Base-by-base conservation (phyloP, 2,329 filamentous ascomycete species). In the Sordariomycetes sp. region DNA sequence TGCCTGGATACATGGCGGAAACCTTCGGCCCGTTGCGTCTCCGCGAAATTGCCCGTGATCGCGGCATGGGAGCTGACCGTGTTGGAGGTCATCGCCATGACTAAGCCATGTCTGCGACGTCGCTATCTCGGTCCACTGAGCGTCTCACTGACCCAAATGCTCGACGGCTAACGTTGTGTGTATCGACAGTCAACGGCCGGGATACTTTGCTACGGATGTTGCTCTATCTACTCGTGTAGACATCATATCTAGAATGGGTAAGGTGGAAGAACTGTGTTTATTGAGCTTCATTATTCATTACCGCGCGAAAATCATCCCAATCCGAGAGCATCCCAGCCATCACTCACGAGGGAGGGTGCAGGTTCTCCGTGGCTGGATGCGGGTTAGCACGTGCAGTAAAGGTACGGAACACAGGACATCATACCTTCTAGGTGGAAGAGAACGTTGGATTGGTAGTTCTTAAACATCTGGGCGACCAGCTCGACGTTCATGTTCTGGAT, bases 401-500 rank as follows among this genome's bases (percentile, higher is more conserved):
- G 2, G 13, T 17, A 45, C 6, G n/a, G 39, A n/a, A n/a, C 17
- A 7, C 17, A 15, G 39, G 39, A n/a, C n/a, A n/a, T 55, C 69
- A 62, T 76, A 95, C 94, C 94, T 84, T 97, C 94, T 6, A 99
- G 79, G 65, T 99, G 94, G 69, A 99, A 97, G 6, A 97, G 75
- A 15, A 97, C 92, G 65, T 97, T 99, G 12, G 90, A 96, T 70
- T 96, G 91, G 69, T 99, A 99, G 73, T 97, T 99, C 76, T 97
- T 96, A 78, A 97, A 99, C 94, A 99, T 99, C 68, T 97, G 92
- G 1, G 92, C 91, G 5, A 97, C 94, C 2, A 97, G 80, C 73
- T 97, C 94, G 39, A 96, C 90, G 67, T 99, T 95, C 90, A 97
- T 96, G 70, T 97, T 99, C 66, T 96, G 89, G 58, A 96, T 86